Evolutionary conservation across 768 basidiomycete genomes (phyloP), one percentile per base, ranked within the genome.

Genomic region (Clavaria fumosa): DNA sequence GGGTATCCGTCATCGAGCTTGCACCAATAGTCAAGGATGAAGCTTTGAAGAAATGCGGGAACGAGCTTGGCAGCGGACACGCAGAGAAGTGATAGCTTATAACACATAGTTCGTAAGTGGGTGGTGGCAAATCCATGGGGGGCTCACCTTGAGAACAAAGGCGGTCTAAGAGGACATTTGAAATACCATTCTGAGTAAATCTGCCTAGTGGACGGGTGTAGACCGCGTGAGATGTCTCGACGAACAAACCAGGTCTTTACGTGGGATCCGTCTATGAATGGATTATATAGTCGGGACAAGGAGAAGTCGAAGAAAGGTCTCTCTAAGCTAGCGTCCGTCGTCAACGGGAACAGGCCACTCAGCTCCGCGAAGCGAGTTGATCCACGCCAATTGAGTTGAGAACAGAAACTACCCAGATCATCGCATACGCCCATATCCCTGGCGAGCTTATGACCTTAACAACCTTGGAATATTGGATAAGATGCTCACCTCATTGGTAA

Each of bases 51-150:
- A 70, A 61, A 3, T 51, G 46, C 4, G 76, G 75, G 50, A 72
- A 78, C 5, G 77, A 76, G 21, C 64, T 64, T 5, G 75, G 69
- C 12, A 77, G 51, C 5, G 77, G 74, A 47, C 70, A 79, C n/a
- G 66, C 53, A 5, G 61, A 53, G 3, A 63, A 54, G 50, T 67
- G 68, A 19, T 61, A 54, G 40, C 71, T 78, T 38, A 37, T 24
- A 15, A 14, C 2, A 9, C 23, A 26, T 23, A 11, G 28, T 12
- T 26, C 18, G 15, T 5, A 5, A 37, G 4, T 2, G 5, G 19
- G 3, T 28, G 22, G 20, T 23, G 23, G 42, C 30, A 33, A 38
- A 42, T 9, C 26, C 26, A 28, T 33, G 21, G 23, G 15, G 24
- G 42, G 39, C 55, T 31, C 47, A 72, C 72, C 60, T 62, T 36